These are phyloP conservation scores for Aristolochia californica DNA, from an alignment of 164 flowering plant genomes.

Conservation along the genomic window DNA sequence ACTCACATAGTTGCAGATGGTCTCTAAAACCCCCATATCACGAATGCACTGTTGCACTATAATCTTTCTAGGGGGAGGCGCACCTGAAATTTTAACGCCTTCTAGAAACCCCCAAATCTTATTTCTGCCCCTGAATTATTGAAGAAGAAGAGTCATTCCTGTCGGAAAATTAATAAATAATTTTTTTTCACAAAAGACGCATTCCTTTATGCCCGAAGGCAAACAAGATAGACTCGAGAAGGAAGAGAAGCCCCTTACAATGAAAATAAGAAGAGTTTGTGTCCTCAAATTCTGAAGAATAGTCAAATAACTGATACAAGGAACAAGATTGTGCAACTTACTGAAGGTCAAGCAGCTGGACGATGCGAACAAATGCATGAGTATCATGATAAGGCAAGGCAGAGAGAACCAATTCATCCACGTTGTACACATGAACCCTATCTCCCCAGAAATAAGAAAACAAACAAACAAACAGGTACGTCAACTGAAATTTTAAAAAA, in stretches of 20 bases:
- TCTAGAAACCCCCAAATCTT: constrained; percentile 76
- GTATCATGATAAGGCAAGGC: constrained; percentile 90
- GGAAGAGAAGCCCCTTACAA: no score
- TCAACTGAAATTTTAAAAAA: neutral
- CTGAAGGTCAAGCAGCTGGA: constrained; percentile 60
- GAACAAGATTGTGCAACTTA: constrained; percentile 15
- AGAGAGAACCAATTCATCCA: constrained; percentile 69
- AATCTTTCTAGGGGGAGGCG: constrained; percentile 78
- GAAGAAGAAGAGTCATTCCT: no score
- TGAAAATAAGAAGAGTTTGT: no score
- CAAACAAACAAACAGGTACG: neutral
- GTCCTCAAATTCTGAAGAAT: no score
- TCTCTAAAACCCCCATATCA: constrained; percentile 68
- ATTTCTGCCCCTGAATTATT: constrained; percentile 34
- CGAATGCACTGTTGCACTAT: constrained; percentile 82
- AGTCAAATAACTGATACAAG: no score
- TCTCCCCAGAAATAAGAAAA: constrained; percentile 2
- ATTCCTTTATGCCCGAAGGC: no score
- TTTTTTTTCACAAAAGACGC: no score
- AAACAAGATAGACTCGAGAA: no score
- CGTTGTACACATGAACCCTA: constrained; percentile 75
- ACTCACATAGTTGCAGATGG: constrained; percentile 68
- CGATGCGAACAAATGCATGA: constrained; percentile 68
- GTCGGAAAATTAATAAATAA: no score
- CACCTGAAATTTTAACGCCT: constrained; percentile 81